Base-by-base conservation (phyloP, 2,329 filamentous ascomycete species). In the Seiridium unicorne region DNA sequence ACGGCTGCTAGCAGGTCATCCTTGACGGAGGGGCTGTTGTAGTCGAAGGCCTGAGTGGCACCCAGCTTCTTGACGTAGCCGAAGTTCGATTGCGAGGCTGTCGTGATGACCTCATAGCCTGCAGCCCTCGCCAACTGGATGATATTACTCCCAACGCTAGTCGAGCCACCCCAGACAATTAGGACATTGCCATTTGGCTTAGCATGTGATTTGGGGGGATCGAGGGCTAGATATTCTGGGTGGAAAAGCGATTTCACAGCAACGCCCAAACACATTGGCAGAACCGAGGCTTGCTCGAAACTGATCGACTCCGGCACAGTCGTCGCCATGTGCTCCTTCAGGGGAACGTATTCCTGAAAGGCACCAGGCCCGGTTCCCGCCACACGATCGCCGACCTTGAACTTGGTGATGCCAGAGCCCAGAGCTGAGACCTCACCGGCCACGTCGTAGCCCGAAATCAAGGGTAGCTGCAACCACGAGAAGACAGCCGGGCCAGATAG, bases 81-180 rank as follows among this genome's bases (percentile, higher is more conserved):
- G 18, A 73, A 72, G 60, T 79, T 79, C 55, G 65, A 70, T 8
- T 67, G 63, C 1, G 71, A 72, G 0, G 71, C 69, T 1, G 73
- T 76, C 5, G 72, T 64, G 9, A 77, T 58, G 11, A 79, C 76
- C 18, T 73, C 66, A 54, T 73, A 75, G 1, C 77, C 77, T 9
- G 73, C 69, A 2, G 70, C 71, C 2, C 67, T 64, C n/a, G 73
- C 70, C 5, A 79, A 69, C 60, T 80, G 77, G 9, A 78, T 72
- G 1, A 73, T 73, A 46, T 70, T 73, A 58, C 69, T 70, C 1
- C 77, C 77, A 1, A 79, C 76, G 36, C 69, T 72, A 3, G 73
- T 73, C 2, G 76, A 74, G 5, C 79, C 81, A 38, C 80, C 79
- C 76, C 78, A 82, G 6, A 83, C 69, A 10, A 83, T 68, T 0